Evolutionary conservation across 495 filamentous ascomycete species (phyloP).

Genomic region (Daldinia loculata): DNA sequence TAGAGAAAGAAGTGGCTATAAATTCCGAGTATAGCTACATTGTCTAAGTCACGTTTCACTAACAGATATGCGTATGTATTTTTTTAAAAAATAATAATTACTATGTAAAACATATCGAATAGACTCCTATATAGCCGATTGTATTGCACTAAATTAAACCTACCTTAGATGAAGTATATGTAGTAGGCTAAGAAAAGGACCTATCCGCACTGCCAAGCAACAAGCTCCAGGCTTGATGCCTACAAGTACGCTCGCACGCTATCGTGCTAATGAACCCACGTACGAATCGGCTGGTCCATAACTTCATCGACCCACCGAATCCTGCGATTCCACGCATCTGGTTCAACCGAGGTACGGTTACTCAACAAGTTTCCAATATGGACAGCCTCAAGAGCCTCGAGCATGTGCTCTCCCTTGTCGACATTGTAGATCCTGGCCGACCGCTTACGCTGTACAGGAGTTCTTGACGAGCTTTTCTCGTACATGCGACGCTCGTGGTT

Average conservation of each 20-base stretch:
- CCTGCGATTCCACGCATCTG: not conserved
- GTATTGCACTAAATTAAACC: not conserved
- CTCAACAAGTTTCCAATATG: not conserved
- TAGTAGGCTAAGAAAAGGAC: not conserved
- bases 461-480: slow-evolving; percentile 1
- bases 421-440: slow-evolving; percentile 2
- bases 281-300: slow-evolving; percentile 4
- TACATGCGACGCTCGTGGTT: slow-evolving; percentile 22
- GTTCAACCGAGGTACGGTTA: not conserved
- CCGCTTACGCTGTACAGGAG: not conserved
- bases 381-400: slow-evolving; percentile 24
- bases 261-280: not conserved
- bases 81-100: not conserved
- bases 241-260: not conserved
- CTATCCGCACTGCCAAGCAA: not conserved
- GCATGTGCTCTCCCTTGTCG: slow-evolving; percentile 23
- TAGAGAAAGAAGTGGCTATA: not conserved
- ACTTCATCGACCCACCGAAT: slow-evolving; percentile 28
- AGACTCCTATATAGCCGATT: not conserved
- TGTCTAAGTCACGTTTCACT: not conserved
- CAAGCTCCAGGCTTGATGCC: slow-evolving; percentile 8
- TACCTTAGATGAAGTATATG: not conserved
- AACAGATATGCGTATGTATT: not conserved
- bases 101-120: not conserved
- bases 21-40: too few species aligned